Conservation (phyloP, 2,329 filamentous ascomycete species). For the Pseudogymnoascus sp. region DNA sequence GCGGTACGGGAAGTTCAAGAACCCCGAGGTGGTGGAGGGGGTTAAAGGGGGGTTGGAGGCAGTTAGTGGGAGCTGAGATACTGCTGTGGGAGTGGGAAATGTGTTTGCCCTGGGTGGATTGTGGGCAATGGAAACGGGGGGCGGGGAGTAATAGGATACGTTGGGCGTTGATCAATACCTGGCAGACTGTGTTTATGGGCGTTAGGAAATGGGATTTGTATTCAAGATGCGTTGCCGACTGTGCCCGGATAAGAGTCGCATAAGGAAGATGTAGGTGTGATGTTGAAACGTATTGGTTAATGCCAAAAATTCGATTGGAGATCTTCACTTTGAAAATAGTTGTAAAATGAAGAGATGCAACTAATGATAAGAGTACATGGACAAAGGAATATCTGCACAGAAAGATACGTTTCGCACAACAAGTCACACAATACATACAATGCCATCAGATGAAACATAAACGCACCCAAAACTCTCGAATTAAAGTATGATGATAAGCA, state of each 20-base stretch:
- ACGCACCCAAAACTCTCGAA: background rate
- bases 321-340: too few relatives aligned
- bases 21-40: slow-evolving; percentile 54
- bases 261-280: background rate
- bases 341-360: background rate
- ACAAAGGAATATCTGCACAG: too few relatives aligned
- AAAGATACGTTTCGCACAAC: too few relatives aligned
- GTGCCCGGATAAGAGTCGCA: background rate
- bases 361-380: too few relatives aligned
- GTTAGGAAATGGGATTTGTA: background rate
- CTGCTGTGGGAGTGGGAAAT: background rate
- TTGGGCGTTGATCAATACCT: background rate
- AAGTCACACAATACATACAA: background rate
- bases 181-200: background rate
- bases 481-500: background rate
- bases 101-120: background rate
- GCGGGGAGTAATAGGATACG: background rate
- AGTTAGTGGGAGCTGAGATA: slow-evolving; percentile 38
- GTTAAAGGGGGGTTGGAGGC: slow-evolving; percentile 58
- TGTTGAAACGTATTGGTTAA: too few relatives aligned
- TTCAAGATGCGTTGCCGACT: background rate
- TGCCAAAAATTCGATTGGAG: too few relatives aligned
- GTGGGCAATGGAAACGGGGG: background rate
- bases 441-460: background rate
- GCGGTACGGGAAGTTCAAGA: slow-evolving; percentile 67